phyloP scores from a whole-genome alignment of 2,329 filamentous ascomycete species.

The Exophiala aquamarina region DNA sequence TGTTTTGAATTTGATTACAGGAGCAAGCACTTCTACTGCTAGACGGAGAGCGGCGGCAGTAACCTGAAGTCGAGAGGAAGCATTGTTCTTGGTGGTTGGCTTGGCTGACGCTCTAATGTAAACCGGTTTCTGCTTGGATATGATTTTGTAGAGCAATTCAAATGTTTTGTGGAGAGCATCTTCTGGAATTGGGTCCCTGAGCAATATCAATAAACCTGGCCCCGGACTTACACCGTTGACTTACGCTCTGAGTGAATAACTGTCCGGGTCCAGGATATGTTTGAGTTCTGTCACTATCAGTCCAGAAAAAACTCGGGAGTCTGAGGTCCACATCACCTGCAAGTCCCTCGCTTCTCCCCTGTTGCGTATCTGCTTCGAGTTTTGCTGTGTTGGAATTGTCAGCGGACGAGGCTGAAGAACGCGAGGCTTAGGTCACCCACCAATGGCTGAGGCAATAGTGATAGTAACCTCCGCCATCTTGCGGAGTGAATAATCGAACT shows the following conservation, averaged over 20 bases:
- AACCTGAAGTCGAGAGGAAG: constrained; percentile 61
- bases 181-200: constrained; percentile 58
- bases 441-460: constrained; percentile 41
- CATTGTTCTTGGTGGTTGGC: constrained; percentile 51
- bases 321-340: constrained; percentile 37
- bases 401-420: constrained; percentile 26
- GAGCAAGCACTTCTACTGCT: constrained; percentile 67
- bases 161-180: constrained; percentile 79
- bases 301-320: constrained; percentile 6
- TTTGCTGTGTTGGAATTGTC: constrained; percentile 32
- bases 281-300: constrained; percentile 49
- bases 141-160: constrained; percentile 73
- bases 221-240: not conserved
- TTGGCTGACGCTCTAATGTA: constrained; percentile 56
- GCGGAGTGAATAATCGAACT: constrained; percentile 1
- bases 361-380: constrained; percentile 31
- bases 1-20: constrained; percentile 71
- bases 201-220: not conserved
- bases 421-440: constrained; percentile 34
- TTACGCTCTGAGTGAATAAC: constrained; percentile 21
- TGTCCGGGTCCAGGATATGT: constrained; percentile 56
- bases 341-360: constrained; percentile 43
- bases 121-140: constrained; percentile 67
- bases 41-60: constrained; percentile 72
- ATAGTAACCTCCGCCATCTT: constrained; percentile 45